Evolutionary conservation across 2,329 filamentous ascomycete genomes (phyloP), one percentile per base, ranked within the genome.

Genomic region (Erysiphe pulchra): DNA sequence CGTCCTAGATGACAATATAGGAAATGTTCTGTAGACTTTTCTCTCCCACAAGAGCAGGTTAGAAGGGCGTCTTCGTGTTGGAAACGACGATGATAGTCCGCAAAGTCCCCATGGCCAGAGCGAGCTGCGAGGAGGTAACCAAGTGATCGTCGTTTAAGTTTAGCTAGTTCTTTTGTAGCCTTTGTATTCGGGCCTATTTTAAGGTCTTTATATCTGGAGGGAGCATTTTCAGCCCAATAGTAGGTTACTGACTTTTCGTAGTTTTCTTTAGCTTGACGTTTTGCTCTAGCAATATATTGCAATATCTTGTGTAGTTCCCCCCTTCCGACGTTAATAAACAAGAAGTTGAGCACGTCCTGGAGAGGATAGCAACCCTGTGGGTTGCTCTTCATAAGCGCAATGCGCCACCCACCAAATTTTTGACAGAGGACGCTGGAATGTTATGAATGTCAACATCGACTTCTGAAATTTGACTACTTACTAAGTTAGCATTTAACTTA

Each of bases 31-130:
- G 39, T 5, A 16, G 39, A 42, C 39, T 42, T 42, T 24, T 28
- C 39, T 42, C 24, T 28, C 16, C 39, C 39, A 30, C 17, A 42
- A 30, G 24, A 28, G 39, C 39, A 42, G 10, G 17, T 42, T 42
- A 42, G 39, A 28, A 24, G 20, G 20, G 12, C 39, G 39, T 42
- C 20, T 30, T 42, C 39, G 17, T 42, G 39, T 28, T 42, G 18
- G 39, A 42, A 42, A 14, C 39, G 39, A 42, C 39, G 20, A 42
- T 42, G 39, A 28, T 42, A 42, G 39, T 42, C 39, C 18, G 39
- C 39, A 30, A 42, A 38, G 36, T 38, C 36, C 36, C 7, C 36
- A 18, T 38, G 36, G 36, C 36, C 10, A 38, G 36, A 38, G 36
- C 36, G 36, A 38, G 36, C 36, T 38, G 36, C 36, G 36, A 38